Percentiles rank a stretch among this genome's conserved stretches.
Evolutionary conservation across 2,329 filamentous ascomycete genomes (phyloP).

Genomic region (Chlorencoelia australis): DNA sequence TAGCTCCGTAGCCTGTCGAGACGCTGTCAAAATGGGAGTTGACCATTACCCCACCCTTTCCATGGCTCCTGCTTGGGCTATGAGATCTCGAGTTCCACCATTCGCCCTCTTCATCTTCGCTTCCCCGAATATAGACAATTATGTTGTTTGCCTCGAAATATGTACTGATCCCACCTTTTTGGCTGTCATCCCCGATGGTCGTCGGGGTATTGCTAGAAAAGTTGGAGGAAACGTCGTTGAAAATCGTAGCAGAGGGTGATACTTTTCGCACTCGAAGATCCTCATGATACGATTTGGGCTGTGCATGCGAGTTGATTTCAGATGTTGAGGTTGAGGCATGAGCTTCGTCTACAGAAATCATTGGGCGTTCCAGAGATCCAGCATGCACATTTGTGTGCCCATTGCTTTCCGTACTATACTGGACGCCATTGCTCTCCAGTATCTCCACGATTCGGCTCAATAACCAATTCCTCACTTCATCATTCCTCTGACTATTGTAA

Average conservation of each 20-base stretch:
- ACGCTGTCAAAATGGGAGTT: conserved; percentile 91
- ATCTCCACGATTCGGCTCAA: conserved; percentile 62
- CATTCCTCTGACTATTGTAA: conserved; percentile 79
- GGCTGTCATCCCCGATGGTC: conserved; percentile 27
- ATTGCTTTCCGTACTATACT: conserved; percentile 33
- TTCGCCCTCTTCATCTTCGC: conserved; percentile 57
- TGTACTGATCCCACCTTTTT: conserved; percentile 36
- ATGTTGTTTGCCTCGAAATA: conserved; percentile 94
- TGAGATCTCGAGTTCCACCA: conserved; percentile 54
- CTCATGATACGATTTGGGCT: conserved; percentile 7
- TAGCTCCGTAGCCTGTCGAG: conserved; percentile 83
- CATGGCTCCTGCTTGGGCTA: conserved; percentile 35
- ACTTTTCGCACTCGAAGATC: conserved; percentile 9
- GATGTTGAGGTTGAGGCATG: no score
- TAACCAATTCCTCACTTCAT: conserved; percentile 68
- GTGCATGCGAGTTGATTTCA: no score
- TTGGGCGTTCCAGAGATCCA: no score
- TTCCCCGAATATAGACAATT: conserved; percentile 81
- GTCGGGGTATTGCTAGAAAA: conserved; percentile 53
- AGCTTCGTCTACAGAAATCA: no score
- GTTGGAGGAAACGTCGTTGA: conserved; percentile 73
- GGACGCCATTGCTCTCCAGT: conserved; percentile 47
- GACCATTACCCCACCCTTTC: conserved; percentile 71
- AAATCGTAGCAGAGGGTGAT: conserved; percentile 48
- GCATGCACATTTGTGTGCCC: no score